Percentiles rank a stretch among this genome's conserved stretches.
phyloP scores from a whole-genome alignment of 1,284 basidiomycete genomes.

The Rhodotorula sp. region DNA sequence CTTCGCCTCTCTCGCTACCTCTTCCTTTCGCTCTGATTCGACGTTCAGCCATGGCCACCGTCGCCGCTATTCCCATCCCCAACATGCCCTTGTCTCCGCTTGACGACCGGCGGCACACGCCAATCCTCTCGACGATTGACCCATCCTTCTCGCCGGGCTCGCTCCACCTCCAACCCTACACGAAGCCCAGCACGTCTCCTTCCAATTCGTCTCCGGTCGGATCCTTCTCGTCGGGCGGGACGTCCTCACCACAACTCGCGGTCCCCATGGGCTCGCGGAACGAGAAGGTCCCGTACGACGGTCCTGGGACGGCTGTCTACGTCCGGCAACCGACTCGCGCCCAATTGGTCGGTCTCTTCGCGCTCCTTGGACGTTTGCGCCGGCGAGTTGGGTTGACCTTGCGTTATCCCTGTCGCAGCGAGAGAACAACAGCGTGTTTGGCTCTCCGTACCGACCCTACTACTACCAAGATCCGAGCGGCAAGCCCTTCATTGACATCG shows the following conservation, averaged over 20 bases:
- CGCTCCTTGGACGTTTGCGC: no score
- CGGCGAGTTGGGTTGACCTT: no score
- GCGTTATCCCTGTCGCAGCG: slow-evolving; percentile 29
- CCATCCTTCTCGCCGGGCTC: slow-evolving; percentile 22
- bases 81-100: slow-evolving; percentile 8
- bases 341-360: slow-evolving; percentile 28
- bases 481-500: slow-evolving; percentile 35
- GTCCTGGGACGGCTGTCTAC: slow-evolving; percentile 35
- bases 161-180: slow-evolving; percentile 26
- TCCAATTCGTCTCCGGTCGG: neutral
- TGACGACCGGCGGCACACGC: slow-evolving; percentile 9
- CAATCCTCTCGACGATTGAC: slow-evolving; percentile 34
- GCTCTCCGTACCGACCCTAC: slow-evolving; percentile 28
- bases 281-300: slow-evolving; percentile 30
- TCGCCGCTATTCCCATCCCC: slow-evolving; percentile 2
- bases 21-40: neutral
- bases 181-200: neutral
- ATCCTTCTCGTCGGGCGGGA: neutral
- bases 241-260: neutral
- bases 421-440: slow-evolving; percentile 34
- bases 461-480: slow-evolving; percentile 28
- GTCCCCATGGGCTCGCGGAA: slow-evolving; percentile 29
- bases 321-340: slow-evolving; percentile 31
- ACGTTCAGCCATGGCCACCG: slow-evolving; percentile 13
- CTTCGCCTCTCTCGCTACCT: neutral